These are phyloP conservation scores for Cercospora sesami DNA, from an alignment of 2,329 filamentous ascomycete genomes.

Conservation along the genomic window DNA sequence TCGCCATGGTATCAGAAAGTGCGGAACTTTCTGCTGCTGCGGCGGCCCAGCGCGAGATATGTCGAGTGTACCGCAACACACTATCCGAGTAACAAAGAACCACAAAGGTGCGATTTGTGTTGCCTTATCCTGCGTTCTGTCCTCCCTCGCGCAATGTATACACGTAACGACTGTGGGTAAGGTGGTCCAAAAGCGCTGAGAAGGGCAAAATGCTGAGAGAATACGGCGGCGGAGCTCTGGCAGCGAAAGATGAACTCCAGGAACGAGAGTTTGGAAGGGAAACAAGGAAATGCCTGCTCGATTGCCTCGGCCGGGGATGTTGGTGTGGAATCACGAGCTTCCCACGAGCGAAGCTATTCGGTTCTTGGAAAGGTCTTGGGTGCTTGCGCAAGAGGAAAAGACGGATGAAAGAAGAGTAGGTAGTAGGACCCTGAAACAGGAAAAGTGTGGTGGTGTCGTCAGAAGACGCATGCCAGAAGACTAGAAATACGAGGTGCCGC, in stretches of 20 bases:
- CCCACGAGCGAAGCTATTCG: neutral
- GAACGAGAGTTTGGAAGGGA: constrained; percentile 49
- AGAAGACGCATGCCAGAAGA: neutral
- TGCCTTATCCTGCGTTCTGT: neutral
- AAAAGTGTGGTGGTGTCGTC: constrained; percentile 1
- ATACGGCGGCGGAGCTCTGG: neutral
- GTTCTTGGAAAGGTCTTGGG: neutral
- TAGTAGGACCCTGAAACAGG: constrained; percentile 1
- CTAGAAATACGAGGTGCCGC: neutral
- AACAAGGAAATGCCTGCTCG: constrained; percentile 42
- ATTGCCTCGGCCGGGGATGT: neutral
- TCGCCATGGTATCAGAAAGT: constrained; percentile 18
- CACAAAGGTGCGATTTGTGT: neutral
- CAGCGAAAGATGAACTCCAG: constrained; percentile 50
- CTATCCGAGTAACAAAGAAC: neutral
- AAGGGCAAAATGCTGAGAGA: neutral
- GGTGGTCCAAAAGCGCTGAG: neutral
- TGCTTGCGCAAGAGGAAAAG: neutral
- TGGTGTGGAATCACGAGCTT: neutral
- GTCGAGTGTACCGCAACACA: neutral
- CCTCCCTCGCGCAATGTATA: neutral
- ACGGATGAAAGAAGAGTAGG: neutral
- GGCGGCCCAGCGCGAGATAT: constrained; percentile 11
- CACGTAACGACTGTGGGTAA: constrained; percentile 10
- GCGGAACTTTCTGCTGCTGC: constrained; percentile 8